Evolutionary conservation across 129 eudicot genomes (phyloP).

Genomic region (Chrysanthemum lavandulifolium): DNA sequence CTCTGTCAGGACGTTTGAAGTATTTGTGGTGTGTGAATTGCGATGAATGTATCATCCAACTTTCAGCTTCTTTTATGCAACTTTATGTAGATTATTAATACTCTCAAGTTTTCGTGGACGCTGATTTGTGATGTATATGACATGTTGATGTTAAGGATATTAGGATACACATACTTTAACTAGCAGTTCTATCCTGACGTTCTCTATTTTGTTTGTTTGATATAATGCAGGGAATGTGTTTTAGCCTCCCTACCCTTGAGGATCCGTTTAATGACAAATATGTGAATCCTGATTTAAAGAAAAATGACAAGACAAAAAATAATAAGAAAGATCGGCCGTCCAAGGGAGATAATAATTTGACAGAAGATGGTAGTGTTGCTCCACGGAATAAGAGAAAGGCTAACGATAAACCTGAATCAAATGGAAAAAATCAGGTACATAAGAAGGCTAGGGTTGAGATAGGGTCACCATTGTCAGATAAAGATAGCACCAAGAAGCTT

Average conservation of each 20-base stretch:
- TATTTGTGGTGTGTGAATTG: no score
- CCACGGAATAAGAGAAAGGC: constrained; percentile 36
- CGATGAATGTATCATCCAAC: neutral
- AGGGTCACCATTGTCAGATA: constrained; percentile 13
- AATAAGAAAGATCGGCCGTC: constrained; percentile 37
- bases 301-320: constrained; percentile 31
- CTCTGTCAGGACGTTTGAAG: no score
- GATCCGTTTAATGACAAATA: constrained; percentile 75
- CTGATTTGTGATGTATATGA: neutral
- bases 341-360: constrained; percentile 31
- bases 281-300: constrained; percentile 28
- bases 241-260: constrained; percentile 81
- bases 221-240: constrained; percentile 69
- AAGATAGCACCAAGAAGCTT: constrained; percentile 4
- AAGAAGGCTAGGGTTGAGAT: constrained; percentile 30
- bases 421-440: constrained; percentile 15
- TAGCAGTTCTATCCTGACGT: neutral
- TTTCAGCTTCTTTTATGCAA: neutral
- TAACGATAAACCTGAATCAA: neutral
- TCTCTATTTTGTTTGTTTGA: constrained; percentile 2
- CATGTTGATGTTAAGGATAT: neutral
- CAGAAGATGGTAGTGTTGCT: constrained; percentile 22
- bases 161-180: neutral
- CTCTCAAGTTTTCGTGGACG: neutral
- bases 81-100: neutral